These are phyloP conservation scores for Rubia balearica DNA, from an alignment of 305 asterid genomes.

Conservation along the genomic window DNA sequence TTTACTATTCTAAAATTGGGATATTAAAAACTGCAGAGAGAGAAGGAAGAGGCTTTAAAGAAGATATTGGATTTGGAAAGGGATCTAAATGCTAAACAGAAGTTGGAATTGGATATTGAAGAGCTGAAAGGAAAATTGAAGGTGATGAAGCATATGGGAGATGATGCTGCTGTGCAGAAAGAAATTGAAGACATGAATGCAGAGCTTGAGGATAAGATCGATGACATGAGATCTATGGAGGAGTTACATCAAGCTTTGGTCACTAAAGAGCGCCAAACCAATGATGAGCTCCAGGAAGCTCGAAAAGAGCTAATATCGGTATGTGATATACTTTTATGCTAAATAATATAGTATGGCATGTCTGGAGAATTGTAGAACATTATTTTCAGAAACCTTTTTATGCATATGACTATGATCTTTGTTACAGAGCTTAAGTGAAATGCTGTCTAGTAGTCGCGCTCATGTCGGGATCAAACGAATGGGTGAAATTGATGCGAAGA, in stretches of 20 bases:
- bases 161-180: slow-evolving; percentile 59
- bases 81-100: slow-evolving; percentile 66
- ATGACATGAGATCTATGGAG: slow-evolving; percentile 48
- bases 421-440: slow-evolving; percentile 51
- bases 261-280: slow-evolving; percentile 66
- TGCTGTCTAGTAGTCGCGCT: slow-evolving; percentile 41
- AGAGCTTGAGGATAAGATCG: slow-evolving; percentile 41
- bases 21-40: slow-evolving; percentile 32
- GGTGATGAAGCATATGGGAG: slow-evolving; percentile 77
- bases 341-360: not conserved
- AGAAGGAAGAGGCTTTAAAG: slow-evolving; percentile 63
- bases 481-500: slow-evolving; percentile 63
- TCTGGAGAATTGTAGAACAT: not conserved
- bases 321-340: not conserved
- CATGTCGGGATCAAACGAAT: slow-evolving; percentile 63
- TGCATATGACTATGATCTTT: slow-evolving; percentile 20
- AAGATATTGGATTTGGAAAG: slow-evolving; percentile 61
- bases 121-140: slow-evolving; percentile 65
- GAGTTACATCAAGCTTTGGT: slow-evolving; percentile 40
- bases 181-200: slow-evolving; percentile 56
- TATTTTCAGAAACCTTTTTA: not conserved
- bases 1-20: not conserved
- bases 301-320: slow-evolving; percentile 44
- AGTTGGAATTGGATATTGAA: slow-evolving; percentile 71
- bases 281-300: slow-evolving; percentile 77